These are phyloP conservation scores for Domatiomyces globalis DNA, from an alignment of 2,329 filamentous ascomycete species.

Conservation along the genomic window DNA sequence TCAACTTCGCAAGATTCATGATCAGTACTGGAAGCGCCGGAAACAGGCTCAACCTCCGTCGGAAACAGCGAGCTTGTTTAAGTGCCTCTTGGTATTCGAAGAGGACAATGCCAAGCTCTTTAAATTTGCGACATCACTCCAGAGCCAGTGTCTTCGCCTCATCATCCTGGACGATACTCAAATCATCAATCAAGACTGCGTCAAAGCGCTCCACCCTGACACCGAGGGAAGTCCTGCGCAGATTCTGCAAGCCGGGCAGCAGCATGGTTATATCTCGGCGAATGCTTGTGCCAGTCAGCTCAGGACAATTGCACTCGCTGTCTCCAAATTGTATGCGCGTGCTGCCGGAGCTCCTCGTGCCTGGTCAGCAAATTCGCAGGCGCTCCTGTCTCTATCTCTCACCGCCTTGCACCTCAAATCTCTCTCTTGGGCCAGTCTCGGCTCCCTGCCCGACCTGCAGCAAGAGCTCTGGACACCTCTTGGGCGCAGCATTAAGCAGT, in stretches of 20 bases:
- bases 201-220: constrained; percentile 7
- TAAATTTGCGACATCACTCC: constrained; percentile 13
- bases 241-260: constrained; percentile 26
- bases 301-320: constrained; percentile 29
- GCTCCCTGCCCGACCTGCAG: constrained; percentile 27
- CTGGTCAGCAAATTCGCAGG: not conserved
- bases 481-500: not conserved
- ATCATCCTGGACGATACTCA: constrained; percentile 9
- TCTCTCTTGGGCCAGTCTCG: constrained; percentile 30
- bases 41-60: constrained; percentile 1
- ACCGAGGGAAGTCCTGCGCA: constrained; percentile 21
- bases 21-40: constrained; percentile 8
- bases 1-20: constrained; percentile 11
- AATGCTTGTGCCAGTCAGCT: constrained; percentile 32
- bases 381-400: constrained; percentile 18
- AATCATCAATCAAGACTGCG: constrained; percentile 6
- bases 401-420: constrained; percentile 30
- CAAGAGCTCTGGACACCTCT: constrained; percentile 33
- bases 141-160: constrained; percentile 15
- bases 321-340: constrained; percentile 17
- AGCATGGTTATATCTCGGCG: constrained; percentile 23
- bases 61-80: constrained; percentile 1
- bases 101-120: constrained; percentile 8
- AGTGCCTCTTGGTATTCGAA: constrained; percentile 4
- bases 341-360: constrained; percentile 1